Base-by-base conservation (phyloP, 306 rosid species). In the Inga leiocalycina region DNA sequence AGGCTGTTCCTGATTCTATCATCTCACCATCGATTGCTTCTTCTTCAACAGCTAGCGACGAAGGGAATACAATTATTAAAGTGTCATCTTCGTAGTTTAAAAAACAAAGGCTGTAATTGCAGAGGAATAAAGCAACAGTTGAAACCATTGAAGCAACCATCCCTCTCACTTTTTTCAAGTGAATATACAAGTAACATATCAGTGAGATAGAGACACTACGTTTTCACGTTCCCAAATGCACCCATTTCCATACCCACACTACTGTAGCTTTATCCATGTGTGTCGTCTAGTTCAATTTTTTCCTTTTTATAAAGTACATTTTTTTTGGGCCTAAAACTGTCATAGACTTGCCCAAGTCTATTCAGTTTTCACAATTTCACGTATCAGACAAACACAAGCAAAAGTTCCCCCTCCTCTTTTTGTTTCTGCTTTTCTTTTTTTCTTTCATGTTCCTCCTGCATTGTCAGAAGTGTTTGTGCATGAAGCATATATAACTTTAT, bases 51-150 rank as follows among this genome's bases (percentile, higher is more conserved):
- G 19, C 64, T 57, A 57, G 27, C 12, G 27, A 57, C 30, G 30
- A 57, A 57, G n/a, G 64, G 37, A 71, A 71, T 44, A 27, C 30
- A n/a, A 54, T 17, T 79, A 83, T 78, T 80, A 70, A 83, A 80
- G 86, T 62, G 43, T 78, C 54, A 85, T 57, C 61, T 57, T 84
- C 12, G 24, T 4, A 56, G 19, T 30, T 2, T 2, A 1, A 39
- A 34, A 8, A 72, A 69, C 80, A 82, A 82, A 76, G 72, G 82
- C 72, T 72, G 44, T 8, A 43, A 72, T 19, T 80, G 81, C 85
- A 80, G 61, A 81, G 81, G 87, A 80, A 82, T 59, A 82, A 82
- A 74, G 86, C 85, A 20, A n/a, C 64, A 19, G 24, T 20, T 56
- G 64, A 56, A 20, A n/a, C 64, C 64, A 20, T 56, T 56, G 4